These are phyloP conservation scores for Spiraea crenata DNA, from an alignment of 331 rosid species.

Conservation along the genomic window DNA sequence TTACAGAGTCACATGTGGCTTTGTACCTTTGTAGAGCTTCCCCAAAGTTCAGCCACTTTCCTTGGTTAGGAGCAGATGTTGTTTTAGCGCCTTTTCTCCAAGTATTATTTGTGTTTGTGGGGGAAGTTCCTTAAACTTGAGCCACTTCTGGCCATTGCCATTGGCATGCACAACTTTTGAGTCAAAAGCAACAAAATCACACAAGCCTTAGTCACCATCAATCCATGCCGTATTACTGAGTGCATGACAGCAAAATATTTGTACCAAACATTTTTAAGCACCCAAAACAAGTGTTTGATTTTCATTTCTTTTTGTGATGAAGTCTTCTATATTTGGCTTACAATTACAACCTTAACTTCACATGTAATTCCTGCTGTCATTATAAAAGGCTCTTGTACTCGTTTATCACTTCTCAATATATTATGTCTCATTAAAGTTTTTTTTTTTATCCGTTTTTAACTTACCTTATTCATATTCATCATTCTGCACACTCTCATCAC, in stretches of 20 bases:
- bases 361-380: too few relatives aligned
- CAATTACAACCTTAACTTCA: too few relatives aligned
- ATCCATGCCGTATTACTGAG: background rate
- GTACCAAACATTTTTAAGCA: background rate
- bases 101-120: background rate
- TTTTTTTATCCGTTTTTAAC: too few relatives aligned
- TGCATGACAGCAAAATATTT: background rate
- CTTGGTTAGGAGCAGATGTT: background rate
- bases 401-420: too few relatives aligned
- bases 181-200: slow-evolving; percentile 12
- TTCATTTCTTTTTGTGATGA: too few relatives aligned
- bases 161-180: background rate
- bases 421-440: too few relatives aligned
- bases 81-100: background rate
- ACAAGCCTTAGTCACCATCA: background rate
- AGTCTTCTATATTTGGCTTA: too few relatives aligned
- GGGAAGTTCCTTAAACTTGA: background rate
- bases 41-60: background rate
- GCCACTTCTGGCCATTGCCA: background rate
- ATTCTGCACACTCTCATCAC: too few relatives aligned
- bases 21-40: background rate
- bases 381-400: too few relatives aligned
- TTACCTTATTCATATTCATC: too few relatives aligned
- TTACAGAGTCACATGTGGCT: background rate
- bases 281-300: background rate